Evolutionary conservation across 179 eudicot species (phyloP).

Genomic region (Carnegiea gigantea): DNA sequence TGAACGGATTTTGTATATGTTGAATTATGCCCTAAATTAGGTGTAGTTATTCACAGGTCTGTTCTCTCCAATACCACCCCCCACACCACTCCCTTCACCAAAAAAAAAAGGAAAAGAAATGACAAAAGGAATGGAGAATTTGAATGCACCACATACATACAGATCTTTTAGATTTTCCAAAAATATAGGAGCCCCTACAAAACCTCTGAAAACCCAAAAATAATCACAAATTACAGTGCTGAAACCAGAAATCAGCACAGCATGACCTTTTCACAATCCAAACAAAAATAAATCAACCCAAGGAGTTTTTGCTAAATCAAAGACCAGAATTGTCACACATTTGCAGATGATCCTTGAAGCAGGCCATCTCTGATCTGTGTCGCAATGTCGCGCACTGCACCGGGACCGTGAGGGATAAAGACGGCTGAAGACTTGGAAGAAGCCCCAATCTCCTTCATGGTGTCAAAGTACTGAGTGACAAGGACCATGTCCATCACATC

Average conservation of each 20-base stretch:
- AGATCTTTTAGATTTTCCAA: too few relatives aligned
- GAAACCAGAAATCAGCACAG: neutral
- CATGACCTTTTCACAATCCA: neutral
- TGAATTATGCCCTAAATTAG: too few relatives aligned
- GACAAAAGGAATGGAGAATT: too few relatives aligned
- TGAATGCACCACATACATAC: too few relatives aligned
- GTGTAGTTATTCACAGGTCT: too few relatives aligned
- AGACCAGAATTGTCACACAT: neutral
- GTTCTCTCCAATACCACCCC: too few relatives aligned
- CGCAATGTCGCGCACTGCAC: constrained; percentile 37
- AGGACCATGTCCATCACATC: constrained; percentile 43
- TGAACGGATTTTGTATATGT: too few relatives aligned
- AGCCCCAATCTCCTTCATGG: constrained; percentile 39
- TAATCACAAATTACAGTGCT: neutral
- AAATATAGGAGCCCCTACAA: too few relatives aligned
- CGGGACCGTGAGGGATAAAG: constrained; percentile 39
- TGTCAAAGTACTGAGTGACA: constrained; percentile 37
- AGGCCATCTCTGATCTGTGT: constrained; percentile 31
- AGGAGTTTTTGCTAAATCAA: neutral
- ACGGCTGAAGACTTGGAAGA: constrained; percentile 31
- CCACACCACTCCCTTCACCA: too few relatives aligned
- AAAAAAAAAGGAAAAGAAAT: too few relatives aligned
- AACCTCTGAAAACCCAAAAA: too few relatives aligned
- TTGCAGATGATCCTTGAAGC: constrained; percentile 26
- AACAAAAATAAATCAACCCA: neutral